A percentile compares a stretch with the other conserved stretches of the same genome.
Conservation (phyloP, 352 stramenopile genomes). For the Globisporangium paddicum region DNA sequence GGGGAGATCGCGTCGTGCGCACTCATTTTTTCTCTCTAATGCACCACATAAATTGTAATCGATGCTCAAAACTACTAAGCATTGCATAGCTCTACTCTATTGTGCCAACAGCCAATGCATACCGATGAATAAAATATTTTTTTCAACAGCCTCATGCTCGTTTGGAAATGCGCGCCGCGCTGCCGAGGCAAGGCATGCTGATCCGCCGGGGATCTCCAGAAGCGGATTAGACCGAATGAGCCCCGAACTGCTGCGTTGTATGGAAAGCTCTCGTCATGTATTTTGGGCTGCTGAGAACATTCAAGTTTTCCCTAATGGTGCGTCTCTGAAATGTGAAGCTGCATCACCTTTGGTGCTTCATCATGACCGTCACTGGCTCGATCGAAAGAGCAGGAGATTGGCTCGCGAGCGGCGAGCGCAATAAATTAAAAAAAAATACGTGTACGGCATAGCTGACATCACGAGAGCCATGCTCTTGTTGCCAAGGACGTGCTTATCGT, state of each 20-base stretch:
- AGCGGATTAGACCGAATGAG: background rate
- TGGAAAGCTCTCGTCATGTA: background rate
- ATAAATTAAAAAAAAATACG: background rate
- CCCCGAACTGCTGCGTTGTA: background rate
- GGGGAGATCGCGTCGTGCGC: background rate
- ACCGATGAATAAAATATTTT: background rate
- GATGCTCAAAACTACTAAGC: background rate
- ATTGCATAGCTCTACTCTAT: background rate
- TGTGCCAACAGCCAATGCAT: background rate
- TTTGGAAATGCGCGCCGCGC: background rate
- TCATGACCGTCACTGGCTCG: background rate
- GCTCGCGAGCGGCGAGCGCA: background rate
- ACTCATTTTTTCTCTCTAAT: background rate
- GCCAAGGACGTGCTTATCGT: conserved; percentile 7
- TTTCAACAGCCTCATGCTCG: background rate
- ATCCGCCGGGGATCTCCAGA: background rate
- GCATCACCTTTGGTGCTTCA: background rate
- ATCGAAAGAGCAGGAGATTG: background rate
- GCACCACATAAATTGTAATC: background rate
- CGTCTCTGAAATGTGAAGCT: background rate
- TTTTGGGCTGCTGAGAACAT: background rate
- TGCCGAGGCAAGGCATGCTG: background rate
- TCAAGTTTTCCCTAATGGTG: background rate
- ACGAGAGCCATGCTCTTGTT: background rate
- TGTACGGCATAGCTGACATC: background rate